A percentile compares a stretch with the other conserved stretches of the same genome.
phyloP scores from a whole-genome alignment of 2,329 filamentous ascomycete species.

The Magnaporthiopsis poae region DNA sequence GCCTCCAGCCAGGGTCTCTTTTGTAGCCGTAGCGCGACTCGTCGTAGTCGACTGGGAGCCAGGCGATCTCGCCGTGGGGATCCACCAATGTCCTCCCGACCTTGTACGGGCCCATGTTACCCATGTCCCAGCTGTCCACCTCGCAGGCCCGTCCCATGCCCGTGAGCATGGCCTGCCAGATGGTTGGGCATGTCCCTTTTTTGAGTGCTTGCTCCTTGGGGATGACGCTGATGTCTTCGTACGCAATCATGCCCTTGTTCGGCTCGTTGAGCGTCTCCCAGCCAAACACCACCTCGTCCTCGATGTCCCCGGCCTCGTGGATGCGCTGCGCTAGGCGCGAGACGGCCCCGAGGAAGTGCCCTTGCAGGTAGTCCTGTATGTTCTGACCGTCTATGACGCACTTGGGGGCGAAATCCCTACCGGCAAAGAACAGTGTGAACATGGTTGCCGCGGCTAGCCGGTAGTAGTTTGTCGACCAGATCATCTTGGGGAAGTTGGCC shows the following conservation, averaged over 20 bases:
- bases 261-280: conserved; percentile 98
- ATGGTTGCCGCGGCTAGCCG: conserved; percentile 79
- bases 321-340: conserved; percentile 74
- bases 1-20: conserved; percentile 74
- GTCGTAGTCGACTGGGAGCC: conserved; percentile 74
- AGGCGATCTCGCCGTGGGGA: conserved; percentile 73
- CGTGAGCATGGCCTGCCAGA: conserved; percentile 85
- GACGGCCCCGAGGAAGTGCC: conserved; percentile 73
- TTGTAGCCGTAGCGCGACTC: conserved; percentile 86
- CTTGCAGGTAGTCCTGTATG: conserved; percentile 89
- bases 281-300: conserved; percentile 78
- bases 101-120: conserved; percentile 83
- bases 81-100: conserved; percentile 75
- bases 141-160: conserved; percentile 88
- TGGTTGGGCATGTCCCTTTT: conserved; percentile 84
- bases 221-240: conserved; percentile 68
- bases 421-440: conserved; percentile 89
- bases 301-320: conserved; percentile 78
- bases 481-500: conserved; percentile 89
- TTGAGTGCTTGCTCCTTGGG: conserved; percentile 82
- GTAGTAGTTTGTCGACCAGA: conserved; percentile 96
- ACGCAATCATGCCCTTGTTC: conserved; percentile 76
- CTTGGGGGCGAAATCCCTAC: conserved; percentile 85
- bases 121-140: conserved; percentile 87
- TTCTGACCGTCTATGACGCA: conserved; percentile 87